phyloP scores from a whole-genome alignment of 2,329 filamentous ascomycete genomes.

The Trichoderma arundinaceum region DNA sequence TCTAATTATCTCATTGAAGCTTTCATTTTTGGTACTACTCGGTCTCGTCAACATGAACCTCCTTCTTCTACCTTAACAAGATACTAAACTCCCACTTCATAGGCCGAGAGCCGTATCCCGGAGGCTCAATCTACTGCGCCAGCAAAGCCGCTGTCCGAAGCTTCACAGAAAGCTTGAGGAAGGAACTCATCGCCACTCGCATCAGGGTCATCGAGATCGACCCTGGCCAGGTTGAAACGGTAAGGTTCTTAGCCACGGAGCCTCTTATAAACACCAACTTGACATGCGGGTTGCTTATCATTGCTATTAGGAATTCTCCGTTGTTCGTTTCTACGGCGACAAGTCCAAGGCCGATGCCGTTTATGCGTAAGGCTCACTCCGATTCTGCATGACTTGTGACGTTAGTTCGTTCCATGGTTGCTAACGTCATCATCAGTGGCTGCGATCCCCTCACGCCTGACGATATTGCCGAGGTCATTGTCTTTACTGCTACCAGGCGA shows the following conservation, averaged over 20 bases:
- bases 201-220: constrained; percentile 88
- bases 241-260: constrained; percentile 44
- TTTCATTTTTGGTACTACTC: too few relatives aligned
- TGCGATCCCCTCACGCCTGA: constrained; percentile 85
- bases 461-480: constrained; percentile 88
- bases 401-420: neutral
- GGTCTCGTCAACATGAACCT: neutral
- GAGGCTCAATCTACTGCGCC: constrained; percentile 90
- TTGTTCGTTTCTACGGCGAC: constrained; percentile 87
- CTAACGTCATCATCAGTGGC: constrained; percentile 53
- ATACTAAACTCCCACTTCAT: neutral
- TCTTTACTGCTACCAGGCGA: constrained; percentile 80
- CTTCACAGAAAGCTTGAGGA: constrained; percentile 82
- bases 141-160: constrained; percentile 87
- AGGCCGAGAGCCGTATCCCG: constrained; percentile 79
- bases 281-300: neutral
- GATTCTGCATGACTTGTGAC: constrained; percentile 13
- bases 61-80: neutral
- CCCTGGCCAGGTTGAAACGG: constrained; percentile 90
- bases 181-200: constrained; percentile 79
- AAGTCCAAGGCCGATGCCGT: constrained; percentile 88
- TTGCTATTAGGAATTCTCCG: constrained; percentile 72
- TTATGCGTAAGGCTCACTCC: constrained; percentile 68
- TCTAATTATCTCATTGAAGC: neutral
- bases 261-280: constrained; percentile 10